Base-by-base conservation (phyloP, 495 filamentous ascomycete species). In the Penicillium arizonense region DNA sequence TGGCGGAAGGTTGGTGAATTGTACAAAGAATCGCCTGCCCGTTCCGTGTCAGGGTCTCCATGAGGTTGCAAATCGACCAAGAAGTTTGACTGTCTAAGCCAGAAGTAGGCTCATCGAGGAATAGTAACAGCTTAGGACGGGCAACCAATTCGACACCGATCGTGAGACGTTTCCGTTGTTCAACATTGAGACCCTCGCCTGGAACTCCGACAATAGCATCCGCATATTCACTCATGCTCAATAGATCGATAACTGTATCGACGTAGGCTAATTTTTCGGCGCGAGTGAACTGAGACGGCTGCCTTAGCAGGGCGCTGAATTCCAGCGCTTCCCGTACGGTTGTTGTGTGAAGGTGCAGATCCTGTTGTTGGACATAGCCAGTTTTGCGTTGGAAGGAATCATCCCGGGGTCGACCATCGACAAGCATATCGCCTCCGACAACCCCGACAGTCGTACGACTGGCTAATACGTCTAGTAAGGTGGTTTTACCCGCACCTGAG, bases 281-380 rank as follows among this genome's bases (percentile, higher is more conserved):
- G 36, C 79, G 80, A 6, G 86, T 72, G 23, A 88, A 78, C 21
- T 85, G 77, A 35, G 82, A 82, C 8, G 92, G 89, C 61, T 96
- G 92, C 48, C 92, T 86, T 30, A 96, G 85, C 26, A 91, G 70
- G 41, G 92, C 92, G 52, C 84, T 89, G 71, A 97, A 97, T 47
- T 80, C 79, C 20, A 97, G 76, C 20, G 92, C 90, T 58, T 79
- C 92, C 37, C 91, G 83, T 33, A 96, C 91, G 5, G 93, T 97
- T 1, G 85, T 83, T 0, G 90, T 95, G 33, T 86, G 77, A 21
- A 95, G 78, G 68, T 96, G 92, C 6, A 97, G 80, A 81, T 97
- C 93, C 70, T 96, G 91, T 67, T 97, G 93, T 61, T 97, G 90
- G 16, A 94, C 93, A 59, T 96, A 97, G 23, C 92, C 92, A 3